These are phyloP conservation scores for Rhodotorula sp. DNA, from an alignment of 1,284 basidiomycete species.

Conservation along the genomic window DNA sequence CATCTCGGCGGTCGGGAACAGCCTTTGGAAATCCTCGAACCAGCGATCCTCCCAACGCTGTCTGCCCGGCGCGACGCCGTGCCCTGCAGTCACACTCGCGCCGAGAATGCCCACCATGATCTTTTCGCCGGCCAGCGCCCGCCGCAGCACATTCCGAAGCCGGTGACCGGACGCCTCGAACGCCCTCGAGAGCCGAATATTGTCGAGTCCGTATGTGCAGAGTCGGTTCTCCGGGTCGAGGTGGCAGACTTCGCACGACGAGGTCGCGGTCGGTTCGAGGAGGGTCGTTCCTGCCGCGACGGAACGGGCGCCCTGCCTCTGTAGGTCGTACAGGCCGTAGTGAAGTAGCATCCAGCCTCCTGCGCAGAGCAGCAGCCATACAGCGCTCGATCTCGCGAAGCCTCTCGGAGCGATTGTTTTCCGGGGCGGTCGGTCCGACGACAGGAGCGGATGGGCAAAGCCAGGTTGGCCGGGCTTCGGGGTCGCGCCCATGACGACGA, in stretches of 20 bases:
- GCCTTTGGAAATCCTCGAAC: constrained; percentile 14
- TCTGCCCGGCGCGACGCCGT: constrained; percentile 1
- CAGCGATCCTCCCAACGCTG: constrained; percentile 25
- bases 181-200: constrained; percentile 28
- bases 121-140: constrained; percentile 35
- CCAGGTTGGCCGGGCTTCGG: neutral
- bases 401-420: neutral
- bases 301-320: neutral
- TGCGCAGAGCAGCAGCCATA: neutral
- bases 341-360: neutral
- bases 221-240: constrained; percentile 16
- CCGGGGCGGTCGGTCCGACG: neutral
- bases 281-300: neutral
- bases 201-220: constrained; percentile 39
- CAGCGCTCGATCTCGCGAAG: neutral
- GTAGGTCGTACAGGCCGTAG: neutral
- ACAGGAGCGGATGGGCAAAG: neutral
- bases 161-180: constrained; percentile 40
- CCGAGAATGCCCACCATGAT: constrained; percentile 38
- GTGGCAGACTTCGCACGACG: constrained; percentile 29
- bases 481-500: neutral
- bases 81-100: constrained; percentile 36
- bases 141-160: constrained; percentile 33
- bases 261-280: constrained; percentile 8
- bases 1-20: constrained; percentile 26